A percentile compares a stretch with the other conserved stretches of the same genome.
Conservation (phyloP, 1,139 yeast species). For the Geotrichum cucujoidarum region DNA sequence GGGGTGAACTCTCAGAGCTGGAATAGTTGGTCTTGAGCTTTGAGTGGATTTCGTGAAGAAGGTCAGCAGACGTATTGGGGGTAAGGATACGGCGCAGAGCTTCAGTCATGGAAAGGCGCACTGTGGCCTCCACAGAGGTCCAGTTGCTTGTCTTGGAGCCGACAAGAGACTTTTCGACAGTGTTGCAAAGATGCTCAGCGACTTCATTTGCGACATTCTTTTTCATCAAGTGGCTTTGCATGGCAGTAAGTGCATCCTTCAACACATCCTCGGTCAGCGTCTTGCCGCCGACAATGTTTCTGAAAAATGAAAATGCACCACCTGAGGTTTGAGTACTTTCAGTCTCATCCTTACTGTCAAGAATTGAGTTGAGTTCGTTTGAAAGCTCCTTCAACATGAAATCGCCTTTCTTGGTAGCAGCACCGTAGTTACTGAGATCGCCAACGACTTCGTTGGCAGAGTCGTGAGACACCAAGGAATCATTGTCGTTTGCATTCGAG, state of each 20-base stretch:
- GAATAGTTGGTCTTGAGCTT: slow-evolving; percentile 34
- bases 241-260: slow-evolving; percentile 40
- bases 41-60: slow-evolving; percentile 73
- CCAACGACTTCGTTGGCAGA: slow-evolving; percentile 38
- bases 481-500: slow-evolving; percentile 35
- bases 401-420: slow-evolving; percentile 44
- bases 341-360: slow-evolving; percentile 30
- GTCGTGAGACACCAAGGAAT: slow-evolving; percentile 25
- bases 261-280: slow-evolving; percentile 47
- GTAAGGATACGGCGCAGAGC: slow-evolving; percentile 80
- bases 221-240: slow-evolving; percentile 46
- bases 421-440: slow-evolving; percentile 45
- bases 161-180: slow-evolving; percentile 54
- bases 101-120: slow-evolving; percentile 62
- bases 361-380: slow-evolving; percentile 26
- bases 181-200: slow-evolving; percentile 52
- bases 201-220: slow-evolving; percentile 54
- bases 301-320: slow-evolving; percentile 51
- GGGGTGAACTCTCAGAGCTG: slow-evolving; percentile 33
- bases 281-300: slow-evolving; percentile 58
- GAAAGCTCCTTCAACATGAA: slow-evolving; percentile 43
- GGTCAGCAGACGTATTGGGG: slow-evolving; percentile 86
- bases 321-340: slow-evolving; percentile 28
- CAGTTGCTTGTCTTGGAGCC: slow-evolving; percentile 66
- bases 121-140: slow-evolving; percentile 57